Evolutionary conservation across 108 stramenopile species (phyloP), one percentile per base, ranked within the genome.

Genomic region (Pseudonitzschia multistriata): DNA sequence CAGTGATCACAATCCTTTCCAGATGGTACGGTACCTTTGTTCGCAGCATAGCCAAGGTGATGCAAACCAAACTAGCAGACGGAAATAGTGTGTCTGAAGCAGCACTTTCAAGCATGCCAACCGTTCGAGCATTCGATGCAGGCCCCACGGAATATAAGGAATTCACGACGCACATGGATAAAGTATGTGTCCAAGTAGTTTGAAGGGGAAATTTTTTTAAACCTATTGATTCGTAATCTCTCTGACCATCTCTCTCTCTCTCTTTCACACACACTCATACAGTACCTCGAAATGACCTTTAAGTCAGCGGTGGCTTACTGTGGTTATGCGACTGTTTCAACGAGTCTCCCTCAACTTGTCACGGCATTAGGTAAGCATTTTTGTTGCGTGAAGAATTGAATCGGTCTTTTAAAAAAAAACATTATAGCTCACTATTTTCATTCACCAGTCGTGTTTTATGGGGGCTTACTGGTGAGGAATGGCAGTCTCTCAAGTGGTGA

Each of bases 11-110:
- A 5, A 57, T 90, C 24, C 53, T 93, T 45, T 85, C 82, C 24
- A 84, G 85, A 66, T 81, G 84, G 80, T 95, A 93, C 71, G 94
- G 94, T 0, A 45, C 68, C 2, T 90, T 80, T 68, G 71, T 95
- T 55, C 77, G 88, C 15, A 79, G 67, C 10, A 73, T 96, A 31
- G 81, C 88, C 25, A 92, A 92, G 74, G 55, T 86, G 25, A 86
- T 86, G 73, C 95, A 96, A 78, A 90, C 90, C 47, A 79, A 80
- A 40, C 79, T 96, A 22, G 95, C 95, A 14, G 83, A 91, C 10
- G 92, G 88, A 21, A 90, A 90, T 57, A 49, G 80, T 17, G 74
- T 91, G 15, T 82, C 84, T 10, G 91, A 93, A 63, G 91, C 88
- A 15, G 87, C 86, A 14, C 63, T 96, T 19, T 53, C 76, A 31